Base-by-base conservation (phyloP, 768 basidiomycete genomes). In the Rhodotorula diobovata region DNA sequence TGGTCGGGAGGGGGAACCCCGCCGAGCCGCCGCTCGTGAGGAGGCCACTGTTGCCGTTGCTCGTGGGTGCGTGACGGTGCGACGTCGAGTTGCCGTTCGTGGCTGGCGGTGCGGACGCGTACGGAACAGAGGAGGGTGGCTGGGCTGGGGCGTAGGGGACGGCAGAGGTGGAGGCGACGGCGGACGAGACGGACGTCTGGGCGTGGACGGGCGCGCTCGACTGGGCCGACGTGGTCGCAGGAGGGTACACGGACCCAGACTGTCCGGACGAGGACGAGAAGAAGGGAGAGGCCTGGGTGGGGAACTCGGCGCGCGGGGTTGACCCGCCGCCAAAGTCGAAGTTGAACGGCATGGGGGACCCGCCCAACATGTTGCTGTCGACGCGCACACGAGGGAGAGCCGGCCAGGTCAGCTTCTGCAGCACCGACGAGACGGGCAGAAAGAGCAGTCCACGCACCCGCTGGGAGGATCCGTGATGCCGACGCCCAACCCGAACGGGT, bases 301-400 rank as follows among this genome's bases (percentile, higher is more conserved):
- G 56, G 45, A 46, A 34, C 46, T 66, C 64, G 46, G 35, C 35
- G 39, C 41, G 39, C 2, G 59, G 39, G 12, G 65, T 45, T 4
- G 16, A 46, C 39, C 32, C 39, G 32, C 46, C 54, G 62, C 18
- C 25, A 2, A 16, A 63, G 30, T n/a, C 39, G 54, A 53, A 71
- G n/a, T 59, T 65, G 57, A 57, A 67, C 32, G 70, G 66, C 66
- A 71, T 67, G 6, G 70, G 70, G 20, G 70, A 71, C 32, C 45
- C 39, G 18, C 50, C 61, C n/a, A 46, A 21, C 50, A 48, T 55
- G 54, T 57, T 46, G 16, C 41, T 16, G 32, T 23, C 0, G 46
- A 2, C 11, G 14, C 41, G 41, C 41, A 18, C 14, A 43, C 41
- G 41, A 18, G 41, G 3, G 8, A 43, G 41, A 2, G 41, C 48